These are phyloP conservation scores for Fusarium nisikadoi DNA, from an alignment of 2,329 filamentous ascomycete genomes.

Conservation along the genomic window DNA sequence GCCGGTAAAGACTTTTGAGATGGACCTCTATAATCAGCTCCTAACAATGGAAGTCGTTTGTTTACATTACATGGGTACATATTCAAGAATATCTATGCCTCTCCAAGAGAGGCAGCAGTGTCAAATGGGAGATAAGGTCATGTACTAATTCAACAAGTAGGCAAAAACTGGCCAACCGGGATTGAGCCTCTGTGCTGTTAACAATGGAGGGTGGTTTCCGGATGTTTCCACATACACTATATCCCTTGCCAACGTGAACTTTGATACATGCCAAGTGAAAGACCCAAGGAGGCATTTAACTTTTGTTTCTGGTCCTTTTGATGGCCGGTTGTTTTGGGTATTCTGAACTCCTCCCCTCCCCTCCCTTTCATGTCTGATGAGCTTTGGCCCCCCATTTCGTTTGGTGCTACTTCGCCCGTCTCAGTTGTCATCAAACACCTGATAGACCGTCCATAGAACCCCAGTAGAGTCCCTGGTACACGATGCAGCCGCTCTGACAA, in stretches of 20 bases:
- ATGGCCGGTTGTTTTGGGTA: neutral
- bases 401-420: conserved; percentile 11
- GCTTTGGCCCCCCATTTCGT: conserved; percentile 30
- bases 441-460: conserved; percentile 6
- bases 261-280: conserved; percentile 1
- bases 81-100: neutral
- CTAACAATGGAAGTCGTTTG: neutral
- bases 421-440: conserved; percentile 1
- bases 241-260: neutral
- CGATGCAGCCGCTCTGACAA: conserved; percentile 30
- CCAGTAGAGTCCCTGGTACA: conserved; percentile 20
- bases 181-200: conserved; percentile 10
- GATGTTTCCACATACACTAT: conserved; percentile 12
- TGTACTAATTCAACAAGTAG: neutral
- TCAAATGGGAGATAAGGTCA: neutral
- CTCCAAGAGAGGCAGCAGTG: neutral
- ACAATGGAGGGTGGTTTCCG: conserved; percentile 13
- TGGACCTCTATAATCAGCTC: neutral
- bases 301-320: conserved; percentile 7
- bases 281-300: conserved; percentile 1
- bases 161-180: conserved; percentile 4
- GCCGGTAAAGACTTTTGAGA: no score
- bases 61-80: conserved; percentile 1
- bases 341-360: conserved; percentile 13
- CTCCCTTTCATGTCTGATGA: conserved; percentile 22